Base-by-base conservation (phyloP, 2,329 filamentous ascomycete genomes). In the Tolypocladium pustulatum region DNA sequence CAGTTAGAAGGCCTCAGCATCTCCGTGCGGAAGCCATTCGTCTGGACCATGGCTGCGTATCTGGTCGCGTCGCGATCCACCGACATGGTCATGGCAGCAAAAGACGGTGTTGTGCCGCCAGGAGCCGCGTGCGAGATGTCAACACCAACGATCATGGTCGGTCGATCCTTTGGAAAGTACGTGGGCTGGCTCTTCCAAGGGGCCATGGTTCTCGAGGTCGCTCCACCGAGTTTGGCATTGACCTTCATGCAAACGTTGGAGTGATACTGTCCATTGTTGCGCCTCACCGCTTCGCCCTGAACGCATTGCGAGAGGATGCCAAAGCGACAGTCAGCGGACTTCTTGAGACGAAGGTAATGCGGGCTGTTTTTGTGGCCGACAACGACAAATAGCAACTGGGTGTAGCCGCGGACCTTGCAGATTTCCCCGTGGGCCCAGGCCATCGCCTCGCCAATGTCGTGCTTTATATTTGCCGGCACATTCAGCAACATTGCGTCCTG, bases 221-320 rank as follows among this genome's bases (percentile, higher is more conserved):
- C 81, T 7, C 94, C 94, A 17, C 94, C 94, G 2, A 99, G 81
- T 76, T 99, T 99, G 4, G 90, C 89, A 66, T 99, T 97, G 64
- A 99, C 85, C 76, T 99, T 99, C 90, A 99, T 94, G 63, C 86
- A 83, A 0, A 99, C 91, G 62, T 99, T 99, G 1, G 90, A 94
- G 67, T 90, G 88, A 73, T 97, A 97, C 67, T 99, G 94, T 0
- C 81, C 81, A 27, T 88, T 84, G 20, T 82, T 83, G 69, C 87
- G 88, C 41, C 75, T 66, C 0, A 93, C 89, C 60, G 95, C 88
- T 0, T 75, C 75, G 2, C 79, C 76, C 63, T 91, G 86, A n/a
- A 97, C 69, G 62, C 92, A 88, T 69, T 97, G 94, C 0, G 91
- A 90, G 0, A 91, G 79, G 17, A 92, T 81, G n/a, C 88, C 91